Evolutionary conservation across 169 alveolate genomes (phyloP).

Genomic region (Plasmodium vinckei): DNA sequence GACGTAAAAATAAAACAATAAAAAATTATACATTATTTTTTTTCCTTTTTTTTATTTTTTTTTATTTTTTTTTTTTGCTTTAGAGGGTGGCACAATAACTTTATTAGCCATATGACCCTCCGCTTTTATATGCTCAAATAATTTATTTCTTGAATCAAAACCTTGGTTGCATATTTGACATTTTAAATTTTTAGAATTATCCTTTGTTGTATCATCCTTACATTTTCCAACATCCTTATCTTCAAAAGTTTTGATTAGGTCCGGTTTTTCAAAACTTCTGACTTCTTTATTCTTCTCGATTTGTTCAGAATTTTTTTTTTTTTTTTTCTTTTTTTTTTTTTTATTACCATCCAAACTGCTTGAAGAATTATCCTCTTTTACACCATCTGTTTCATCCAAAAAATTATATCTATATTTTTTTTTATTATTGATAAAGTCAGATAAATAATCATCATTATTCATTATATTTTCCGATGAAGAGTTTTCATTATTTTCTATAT

Average conservation of each 20-base stretch:
- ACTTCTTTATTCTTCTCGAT: neutral
- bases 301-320: neutral
- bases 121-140: slow-evolving; percentile 77
- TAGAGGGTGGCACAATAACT: neutral
- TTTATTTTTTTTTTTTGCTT: slow-evolving; percentile 10
- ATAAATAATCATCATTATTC: slow-evolving; percentile 20
- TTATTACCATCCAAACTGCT: slow-evolving; percentile 19
- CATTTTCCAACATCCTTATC: neutral
- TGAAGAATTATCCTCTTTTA: neutral
- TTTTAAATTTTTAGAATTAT: slow-evolving; percentile 13
- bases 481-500: neutral
- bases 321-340: slow-evolving; percentile 24
- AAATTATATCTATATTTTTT: slow-evolving; percentile 9
- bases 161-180: slow-evolving; percentile 41
- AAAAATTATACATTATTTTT: too few species aligned
- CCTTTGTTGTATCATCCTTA: slow-evolving; percentile 17
- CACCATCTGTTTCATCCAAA: neutral
- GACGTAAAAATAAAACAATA: neutral
- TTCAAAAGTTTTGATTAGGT: neutral
- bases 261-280: neutral
- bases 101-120: slow-evolving; percentile 78
- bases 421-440: slow-evolving; percentile 20
- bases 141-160: slow-evolving; percentile 78
- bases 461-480: slow-evolving; percentile 1
- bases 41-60: neutral